Evolutionary conservation across 2,329 filamentous ascomycete species (phyloP).

Genomic region (Trichoderma gracile): DNA sequence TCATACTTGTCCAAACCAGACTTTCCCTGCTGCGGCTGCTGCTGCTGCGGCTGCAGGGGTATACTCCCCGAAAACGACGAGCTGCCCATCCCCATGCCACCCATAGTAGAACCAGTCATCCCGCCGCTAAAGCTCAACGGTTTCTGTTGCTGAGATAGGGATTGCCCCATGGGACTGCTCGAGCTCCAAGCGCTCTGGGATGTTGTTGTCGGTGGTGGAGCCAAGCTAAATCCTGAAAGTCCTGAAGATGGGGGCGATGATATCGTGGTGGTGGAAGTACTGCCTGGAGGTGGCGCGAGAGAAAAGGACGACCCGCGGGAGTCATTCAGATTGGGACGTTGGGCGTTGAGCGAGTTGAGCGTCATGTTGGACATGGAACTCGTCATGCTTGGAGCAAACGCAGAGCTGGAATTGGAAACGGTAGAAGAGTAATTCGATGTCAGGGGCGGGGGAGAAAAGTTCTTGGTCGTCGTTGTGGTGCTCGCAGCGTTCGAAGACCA

Average conservation of each 20-base stretch:
- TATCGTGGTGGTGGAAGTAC: constrained; percentile 23
- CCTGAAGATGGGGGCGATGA: constrained; percentile 27
- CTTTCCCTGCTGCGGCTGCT: constrained; percentile 38
- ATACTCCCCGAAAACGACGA: constrained; percentile 30
- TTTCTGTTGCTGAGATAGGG: constrained; percentile 8
- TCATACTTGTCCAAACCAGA: constrained; percentile 67
- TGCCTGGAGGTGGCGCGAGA: constrained; percentile 55
- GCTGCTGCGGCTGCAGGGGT: neutral
- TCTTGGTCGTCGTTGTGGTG: constrained; percentile 19
- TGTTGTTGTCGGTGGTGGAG: constrained; percentile 42
- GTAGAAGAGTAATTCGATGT: constrained; percentile 35
- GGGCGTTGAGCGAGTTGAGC: constrained; percentile 39
- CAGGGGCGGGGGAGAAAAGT: constrained; percentile 32
- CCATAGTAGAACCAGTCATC: constrained; percentile 30
- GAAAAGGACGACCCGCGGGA: constrained; percentile 52
- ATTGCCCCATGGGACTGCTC: neutral
- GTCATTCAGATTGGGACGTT: constrained; percentile 40
- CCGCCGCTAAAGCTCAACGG: constrained; percentile 28
- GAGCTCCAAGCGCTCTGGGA: constrained; percentile 31
- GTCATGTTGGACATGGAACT: constrained; percentile 52
- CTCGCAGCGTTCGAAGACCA: constrained; percentile 49
- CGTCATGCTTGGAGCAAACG: constrained; percentile 40
- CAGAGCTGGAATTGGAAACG: constrained; percentile 36
- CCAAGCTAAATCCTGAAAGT: constrained; percentile 49
- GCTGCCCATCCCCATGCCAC: constrained; percentile 27